phyloP scores from a whole-genome alignment of 257 asterid species.

The Fraxinus excelsior region DNA sequence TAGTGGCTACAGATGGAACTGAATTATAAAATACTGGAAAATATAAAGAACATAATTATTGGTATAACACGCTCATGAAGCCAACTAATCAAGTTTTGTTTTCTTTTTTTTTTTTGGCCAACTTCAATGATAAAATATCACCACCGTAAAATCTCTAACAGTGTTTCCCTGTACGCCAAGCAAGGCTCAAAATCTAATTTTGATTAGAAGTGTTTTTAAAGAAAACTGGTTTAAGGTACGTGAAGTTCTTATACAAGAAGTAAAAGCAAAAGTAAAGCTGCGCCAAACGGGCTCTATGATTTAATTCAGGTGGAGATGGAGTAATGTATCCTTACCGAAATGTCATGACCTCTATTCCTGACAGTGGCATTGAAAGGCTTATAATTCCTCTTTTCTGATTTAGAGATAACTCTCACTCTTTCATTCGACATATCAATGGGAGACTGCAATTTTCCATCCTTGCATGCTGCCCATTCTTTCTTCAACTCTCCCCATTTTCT shows the following conservation, averaged over 20 bases:
- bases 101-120: too few species aligned
- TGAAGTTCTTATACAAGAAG: too few species aligned
- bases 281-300: background rate
- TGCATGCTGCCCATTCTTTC: conserved; percentile 70
- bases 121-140: too few species aligned
- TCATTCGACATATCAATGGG: conserved; percentile 59
- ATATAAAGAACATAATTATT: too few species aligned
- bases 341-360: conserved; percentile 70
- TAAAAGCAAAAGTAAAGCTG: background rate
- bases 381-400: conserved; percentile 33
- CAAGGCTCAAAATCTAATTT: too few species aligned
- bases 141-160: too few species aligned
- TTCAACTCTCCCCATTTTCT: conserved; percentile 59
- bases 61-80: background rate
- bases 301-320: too few species aligned
- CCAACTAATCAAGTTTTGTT: background rate
- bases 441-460: conserved; percentile 57
- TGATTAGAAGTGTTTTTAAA: too few species aligned
- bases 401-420: conserved; percentile 38
- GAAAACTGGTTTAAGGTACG: too few species aligned
- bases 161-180: too few species aligned
- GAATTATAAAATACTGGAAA: background rate
- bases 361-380: conserved; percentile 45
- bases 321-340: conserved; percentile 39
- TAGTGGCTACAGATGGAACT: background rate